Evolutionary conservation across 1,139 yeast genomes (phyloP), one percentile per base, ranked within the genome.

Genomic region (Pichia sp.): DNA sequence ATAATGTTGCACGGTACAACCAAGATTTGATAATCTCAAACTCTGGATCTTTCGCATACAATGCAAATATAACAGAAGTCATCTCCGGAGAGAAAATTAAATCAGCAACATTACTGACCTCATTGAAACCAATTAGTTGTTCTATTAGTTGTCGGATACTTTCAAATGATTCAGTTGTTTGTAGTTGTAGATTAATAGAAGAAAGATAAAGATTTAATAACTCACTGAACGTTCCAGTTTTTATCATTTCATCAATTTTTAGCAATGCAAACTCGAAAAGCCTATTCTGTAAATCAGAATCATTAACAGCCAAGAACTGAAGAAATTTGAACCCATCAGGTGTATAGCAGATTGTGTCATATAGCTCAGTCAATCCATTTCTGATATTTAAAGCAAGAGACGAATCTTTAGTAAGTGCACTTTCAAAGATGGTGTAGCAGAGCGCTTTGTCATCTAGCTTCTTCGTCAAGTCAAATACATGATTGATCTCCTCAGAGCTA

Each of bases 1-100:
- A 78, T 8, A 83, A 58, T 51, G 73, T 65, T 4, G 77, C 65
- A 49, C 77, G 74, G 44, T 67, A 65, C 22, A 70, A 40, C 80
- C 80, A 75, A 3, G 49, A 41, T 11, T 48, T 49, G 10, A 39
- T 14, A 19, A 39, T 21, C 14, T 21, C n/a, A 11, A 23, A 10
- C 3, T 42, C 31, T 4, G 21, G 14, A 3, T 26, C 23, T 9
- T 38, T 12, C 4, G 17, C 21, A 11, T 28, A 31, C 17, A 40
- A 28, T 2, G 21, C 9, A 9, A 39, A 25, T 6, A 54, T 24
- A 15, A 52, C 38, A 9, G 39, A 23, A 5, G 52, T 52, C 45
- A 55, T 47, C 26, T 58, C 58, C 10, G 40, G 36, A 2, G 61
- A 54, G 32, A 59, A 59, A 18, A 58, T 52, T 10, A 53, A 45